Evolutionary conservation across 2,329 filamentous ascomycete genomes (phyloP), one percentile per base, ranked within the genome.

Genomic region (Sporothrix pallida): DNA sequence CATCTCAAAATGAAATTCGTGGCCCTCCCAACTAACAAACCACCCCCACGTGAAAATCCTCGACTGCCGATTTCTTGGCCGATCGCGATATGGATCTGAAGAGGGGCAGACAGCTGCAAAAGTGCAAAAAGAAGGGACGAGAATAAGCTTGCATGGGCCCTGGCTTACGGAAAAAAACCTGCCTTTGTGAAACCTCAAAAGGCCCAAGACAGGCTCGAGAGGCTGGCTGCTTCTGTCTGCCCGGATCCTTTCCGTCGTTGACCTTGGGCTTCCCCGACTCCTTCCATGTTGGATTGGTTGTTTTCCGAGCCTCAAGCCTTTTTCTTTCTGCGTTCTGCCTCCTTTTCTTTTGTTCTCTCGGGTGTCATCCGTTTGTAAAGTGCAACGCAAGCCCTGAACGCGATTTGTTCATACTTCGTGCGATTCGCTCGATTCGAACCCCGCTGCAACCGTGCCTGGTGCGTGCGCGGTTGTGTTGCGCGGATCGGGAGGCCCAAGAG

Each of bases 401-500:
- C 37, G 60, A 23, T 65, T 17, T 42, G 31, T 37, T 37, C 31
- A 7, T 37, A 37, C 31, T 5, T 5, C 31, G 31, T 37, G 31
- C 31, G 4, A 37, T 37, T 37, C 31, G 31, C 31, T 37, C 31
- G 31, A 37, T 37, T 37, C 7, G 31, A 5, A 37, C 31, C 42
- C 62, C 20, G 62, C 17, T 7, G 42, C 12, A 67, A 54, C 50
- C 48, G 67, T 70, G 65, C 67, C 31, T 56, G 23, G 50, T 50
- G 67, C 56, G 15, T 70, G 4, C 67, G 26, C 31, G 26, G 31
- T 42, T 42, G 67, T 69, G 26, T 23, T 52, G 46, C 4, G 67
- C 26, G 67, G 26, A 70, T 70, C 68, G 68, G 42, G 52, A n/a
- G 69, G 69, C 42, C 68, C 69, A 71, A 58, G 67, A 60, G 37